phyloP scores from a whole-genome alignment of 2,329 filamentous ascomycete genomes.

The Phialophora tarda region DNA sequence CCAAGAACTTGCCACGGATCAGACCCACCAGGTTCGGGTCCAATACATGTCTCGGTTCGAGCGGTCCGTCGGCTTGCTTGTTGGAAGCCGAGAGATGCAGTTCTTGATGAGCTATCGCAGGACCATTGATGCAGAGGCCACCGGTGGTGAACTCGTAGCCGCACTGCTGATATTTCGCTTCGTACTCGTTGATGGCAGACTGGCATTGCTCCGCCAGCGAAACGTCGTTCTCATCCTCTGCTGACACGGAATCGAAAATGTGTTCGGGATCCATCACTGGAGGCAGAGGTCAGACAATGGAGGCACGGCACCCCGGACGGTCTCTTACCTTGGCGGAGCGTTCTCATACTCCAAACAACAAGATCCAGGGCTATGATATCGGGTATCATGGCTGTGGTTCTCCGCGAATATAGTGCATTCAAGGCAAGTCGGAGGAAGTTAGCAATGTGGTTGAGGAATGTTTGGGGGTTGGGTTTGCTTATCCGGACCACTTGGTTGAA shows the following conservation, averaged over 20 bases:
- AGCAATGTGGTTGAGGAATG: slow-evolving; percentile 11
- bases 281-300: background rate
- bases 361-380: slow-evolving; percentile 7
- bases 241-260: background rate
- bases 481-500: slow-evolving; percentile 13
- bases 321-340: slow-evolving; percentile 11
- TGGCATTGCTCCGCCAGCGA: slow-evolving; percentile 14
- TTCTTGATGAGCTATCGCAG: slow-evolving; percentile 1
- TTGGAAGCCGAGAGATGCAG: slow-evolving; percentile 13
- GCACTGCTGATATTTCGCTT: slow-evolving; percentile 18
- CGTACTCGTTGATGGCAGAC: slow-evolving; percentile 7
- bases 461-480: slow-evolving; percentile 14
- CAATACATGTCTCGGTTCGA: background rate
- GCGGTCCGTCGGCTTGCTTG: slow-evolving; percentile 8
- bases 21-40: slow-evolving; percentile 4
- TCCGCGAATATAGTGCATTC: background rate
- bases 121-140: slow-evolving; percentile 14
- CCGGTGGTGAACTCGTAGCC: slow-evolving; percentile 10
- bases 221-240: slow-evolving; percentile 2
- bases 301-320: background rate
- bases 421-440: slow-evolving; percentile 18
- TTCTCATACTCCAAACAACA: slow-evolving; percentile 16
- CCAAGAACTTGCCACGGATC: slow-evolving; percentile 14
- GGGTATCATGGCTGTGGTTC: slow-evolving; percentile 5
- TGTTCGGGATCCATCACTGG: slow-evolving; percentile 14